phyloP scores from a whole-genome alignment of 345 rosid genomes.

The Corchorus capsularis region DNA sequence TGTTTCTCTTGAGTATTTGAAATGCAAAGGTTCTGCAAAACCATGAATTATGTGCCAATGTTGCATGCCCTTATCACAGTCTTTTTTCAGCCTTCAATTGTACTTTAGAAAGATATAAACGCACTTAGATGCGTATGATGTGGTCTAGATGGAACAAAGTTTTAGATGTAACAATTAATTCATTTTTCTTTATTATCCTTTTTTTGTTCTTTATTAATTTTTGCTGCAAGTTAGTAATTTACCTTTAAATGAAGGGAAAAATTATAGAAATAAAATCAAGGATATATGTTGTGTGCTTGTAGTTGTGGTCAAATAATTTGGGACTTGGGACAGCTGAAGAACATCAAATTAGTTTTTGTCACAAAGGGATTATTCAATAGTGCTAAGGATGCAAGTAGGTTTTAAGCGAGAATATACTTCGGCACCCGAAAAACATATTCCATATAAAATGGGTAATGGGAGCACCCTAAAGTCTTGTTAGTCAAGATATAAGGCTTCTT shows the following conservation, averaged over 20 bases:
- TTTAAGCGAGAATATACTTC: not conserved
- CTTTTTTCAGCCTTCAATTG: not conserved
- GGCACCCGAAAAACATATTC: constrained; percentile 3
- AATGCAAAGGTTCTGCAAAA: not conserved
- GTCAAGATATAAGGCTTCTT: not conserved
- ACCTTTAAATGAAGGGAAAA: not conserved
- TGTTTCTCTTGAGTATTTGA: not conserved
- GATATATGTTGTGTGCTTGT: not conserved
- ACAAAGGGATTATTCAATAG: not conserved
- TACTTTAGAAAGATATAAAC: not conserved
- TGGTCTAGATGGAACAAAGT: not conserved
- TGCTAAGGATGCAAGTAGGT: not conserved
- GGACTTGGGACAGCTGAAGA: not conserved
- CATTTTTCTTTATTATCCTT: not conserved
- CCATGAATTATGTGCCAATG: not conserved
- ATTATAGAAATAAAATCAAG: not conserved
- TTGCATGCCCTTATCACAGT: not conserved
- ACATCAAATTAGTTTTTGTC: not conserved
- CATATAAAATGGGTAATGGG: not conserved
- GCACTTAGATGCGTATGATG: not conserved
- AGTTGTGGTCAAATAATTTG: not conserved
- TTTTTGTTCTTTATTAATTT: not conserved
- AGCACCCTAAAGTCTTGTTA: not conserved
- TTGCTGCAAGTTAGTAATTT: not conserved
- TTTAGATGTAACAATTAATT: not conserved